Conservation (phyloP, 176 grass and related monocot species). For the Aegilops longissima region DNA sequence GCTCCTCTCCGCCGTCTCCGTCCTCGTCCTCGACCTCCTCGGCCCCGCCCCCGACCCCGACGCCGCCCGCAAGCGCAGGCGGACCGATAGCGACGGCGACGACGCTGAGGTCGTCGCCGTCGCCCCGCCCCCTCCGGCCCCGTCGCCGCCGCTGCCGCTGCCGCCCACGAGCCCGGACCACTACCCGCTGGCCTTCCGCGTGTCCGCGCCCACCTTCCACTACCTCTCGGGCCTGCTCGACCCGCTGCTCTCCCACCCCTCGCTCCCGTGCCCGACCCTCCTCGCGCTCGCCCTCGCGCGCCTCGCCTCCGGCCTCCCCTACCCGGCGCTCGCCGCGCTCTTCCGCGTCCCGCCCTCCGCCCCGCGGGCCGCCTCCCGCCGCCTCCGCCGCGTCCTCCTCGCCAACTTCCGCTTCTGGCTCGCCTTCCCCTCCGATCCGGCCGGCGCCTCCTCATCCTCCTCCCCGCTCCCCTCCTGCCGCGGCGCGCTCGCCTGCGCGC, state of each 20-base stretch:
- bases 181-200: conserved; percentile 64
- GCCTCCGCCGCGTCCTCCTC: conserved; percentile 70
- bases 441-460: conserved; percentile 11
- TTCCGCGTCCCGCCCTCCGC: conserved; percentile 56
- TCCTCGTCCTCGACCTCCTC: conserved; percentile 37
- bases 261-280: conserved; percentile 39
- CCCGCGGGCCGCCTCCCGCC: conserved; percentile 53
- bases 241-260: conserved; percentile 59
- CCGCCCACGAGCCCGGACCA: conserved; percentile 53
- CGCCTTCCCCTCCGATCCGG: conserved; percentile 51
- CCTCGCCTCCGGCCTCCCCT: conserved; percentile 59
- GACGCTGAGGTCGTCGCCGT: neutral
- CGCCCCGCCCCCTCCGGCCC: neutral
- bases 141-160: neutral
- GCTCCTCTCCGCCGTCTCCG: conserved; percentile 29
- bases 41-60: neutral
- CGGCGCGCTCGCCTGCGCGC: conserved; percentile 63
- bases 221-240: conserved; percentile 81
- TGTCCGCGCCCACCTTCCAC: conserved; percentile 68
- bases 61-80: conserved; percentile 43
- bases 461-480: conserved; percentile 52
- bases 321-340: conserved; percentile 38
- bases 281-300: conserved; percentile 70
- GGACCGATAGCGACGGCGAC: neutral
- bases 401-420: conserved; percentile 89